Conservation (phyloP, 768 basidiomycete genomes). For the Clitopilus passeckerianus region DNA sequence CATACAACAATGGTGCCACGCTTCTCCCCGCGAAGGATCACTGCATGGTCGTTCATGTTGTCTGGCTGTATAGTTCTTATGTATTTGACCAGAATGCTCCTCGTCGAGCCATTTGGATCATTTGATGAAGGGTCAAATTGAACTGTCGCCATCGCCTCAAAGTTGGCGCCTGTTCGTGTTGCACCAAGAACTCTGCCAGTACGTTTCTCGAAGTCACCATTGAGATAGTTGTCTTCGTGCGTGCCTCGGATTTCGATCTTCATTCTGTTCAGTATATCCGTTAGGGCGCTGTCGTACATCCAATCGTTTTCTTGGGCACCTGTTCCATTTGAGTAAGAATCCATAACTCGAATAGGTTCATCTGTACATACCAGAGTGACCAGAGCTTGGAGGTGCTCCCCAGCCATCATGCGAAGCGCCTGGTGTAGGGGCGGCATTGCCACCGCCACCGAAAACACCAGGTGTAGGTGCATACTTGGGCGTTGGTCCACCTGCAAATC, state of each 20-base stretch:
- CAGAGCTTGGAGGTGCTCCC: slow-evolving; percentile 7
- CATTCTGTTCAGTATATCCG: slow-evolving; percentile 27
- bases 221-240: slow-evolving; percentile 24
- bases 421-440: slow-evolving; percentile 35
- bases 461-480: slow-evolving; percentile 29
- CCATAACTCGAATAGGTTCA: not conserved
- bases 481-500: slow-evolving; percentile 24
- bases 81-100: slow-evolving; percentile 22
- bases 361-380: slow-evolving; percentile 4
- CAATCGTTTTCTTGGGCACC: slow-evolving; percentile 31
- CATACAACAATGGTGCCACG: not conserved
- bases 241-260: slow-evolving; percentile 34
- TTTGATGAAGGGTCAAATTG: slow-evolving; percentile 14
- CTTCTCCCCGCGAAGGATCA: not conserved
- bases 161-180: slow-evolving; percentile 20
- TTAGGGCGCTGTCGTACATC: slow-evolving; percentile 30
- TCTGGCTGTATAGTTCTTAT: slow-evolving; percentile 22
- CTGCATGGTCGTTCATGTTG: slow-evolving; percentile 5
- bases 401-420: slow-evolving; percentile 14
- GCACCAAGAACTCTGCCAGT: slow-evolving; percentile 26
- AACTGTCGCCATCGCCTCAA: slow-evolving; percentile 31
- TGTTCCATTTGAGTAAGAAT: slow-evolving; percentile 10
- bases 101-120: slow-evolving; percentile 12
- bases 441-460: slow-evolving; percentile 15
- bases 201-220: slow-evolving; percentile 29